Conservation (phyloP, 2,329 filamentous ascomycete species). For the Fusarium foetens region DNA sequence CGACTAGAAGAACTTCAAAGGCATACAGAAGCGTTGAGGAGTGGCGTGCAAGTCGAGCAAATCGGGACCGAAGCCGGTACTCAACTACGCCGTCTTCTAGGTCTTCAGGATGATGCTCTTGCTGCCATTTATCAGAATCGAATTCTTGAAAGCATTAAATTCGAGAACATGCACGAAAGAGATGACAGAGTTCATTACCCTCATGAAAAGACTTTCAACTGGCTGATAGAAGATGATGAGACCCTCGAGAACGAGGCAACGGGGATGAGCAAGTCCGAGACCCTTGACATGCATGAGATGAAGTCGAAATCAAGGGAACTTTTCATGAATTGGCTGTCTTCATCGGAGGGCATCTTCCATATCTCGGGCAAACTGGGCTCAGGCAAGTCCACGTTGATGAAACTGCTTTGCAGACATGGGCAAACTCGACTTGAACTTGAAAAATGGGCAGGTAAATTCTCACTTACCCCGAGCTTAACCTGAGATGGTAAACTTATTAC, state of each 20-base stretch:
- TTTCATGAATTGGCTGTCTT: neutral
- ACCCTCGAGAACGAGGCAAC: no score
- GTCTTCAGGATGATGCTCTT: neutral
- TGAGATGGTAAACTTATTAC: no score
- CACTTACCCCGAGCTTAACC: no score
- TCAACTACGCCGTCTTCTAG: neutral
- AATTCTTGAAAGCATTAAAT: neutral
- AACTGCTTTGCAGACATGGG: neutral
- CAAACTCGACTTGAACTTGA: neutral
- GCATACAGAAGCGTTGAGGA: neutral
- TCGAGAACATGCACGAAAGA: neutral
- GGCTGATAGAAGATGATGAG: neutral
- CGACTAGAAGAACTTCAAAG: neutral
- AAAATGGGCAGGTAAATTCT: neutral
- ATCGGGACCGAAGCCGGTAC: neutral
- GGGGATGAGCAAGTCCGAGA: neutral
- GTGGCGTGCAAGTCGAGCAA: neutral
- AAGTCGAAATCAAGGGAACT: neutral
- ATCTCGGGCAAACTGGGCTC: neutral
- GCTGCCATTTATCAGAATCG: neutral
- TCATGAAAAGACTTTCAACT: neutral
- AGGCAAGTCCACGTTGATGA: slow-evolving; percentile 1
- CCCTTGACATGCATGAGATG: neutral
- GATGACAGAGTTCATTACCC: neutral
- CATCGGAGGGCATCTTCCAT: neutral